Conservation (phyloP, 768 basidiomycete genomes). For the Amanita subjunquillea region DNA sequence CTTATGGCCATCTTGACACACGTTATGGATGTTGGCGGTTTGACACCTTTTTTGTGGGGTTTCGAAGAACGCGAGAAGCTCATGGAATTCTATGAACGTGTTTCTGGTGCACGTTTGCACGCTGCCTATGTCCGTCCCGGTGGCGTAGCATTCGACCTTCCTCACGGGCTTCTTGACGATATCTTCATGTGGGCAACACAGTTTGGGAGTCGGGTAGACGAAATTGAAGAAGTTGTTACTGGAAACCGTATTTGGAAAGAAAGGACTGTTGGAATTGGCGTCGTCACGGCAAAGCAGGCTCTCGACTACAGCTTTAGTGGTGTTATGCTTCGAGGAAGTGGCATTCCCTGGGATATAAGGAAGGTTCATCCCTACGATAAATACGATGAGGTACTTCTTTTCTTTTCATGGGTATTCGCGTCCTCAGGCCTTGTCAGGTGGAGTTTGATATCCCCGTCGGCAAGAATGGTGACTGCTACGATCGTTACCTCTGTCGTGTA, state of each 20-base stretch:
- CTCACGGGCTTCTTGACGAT: constrained; percentile 96
- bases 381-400: constrained; percentile 67
- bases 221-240: constrained; percentile 96
- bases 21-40: constrained; percentile 94
- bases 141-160: constrained; percentile 95
- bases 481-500: constrained; percentile 94
- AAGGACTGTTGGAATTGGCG: constrained; percentile 82
- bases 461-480: constrained; percentile 95
- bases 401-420: neutral
- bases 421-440: constrained; percentile 38
- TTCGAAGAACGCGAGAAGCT: constrained; percentile 99
- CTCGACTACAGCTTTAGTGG: constrained; percentile 90
- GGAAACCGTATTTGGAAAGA: constrained; percentile 99
- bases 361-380: constrained; percentile 93
- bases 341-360: constrained; percentile 89
- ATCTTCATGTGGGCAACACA: constrained; percentile 98
- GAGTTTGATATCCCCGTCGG: constrained; percentile 98
- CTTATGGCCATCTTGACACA: constrained; percentile 96
- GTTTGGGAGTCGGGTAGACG: constrained; percentile 82
- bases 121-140: constrained; percentile 97
- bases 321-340: constrained; percentile 93
- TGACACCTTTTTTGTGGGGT: constrained; percentile 98
- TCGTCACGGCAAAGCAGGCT: constrained; percentile 87
- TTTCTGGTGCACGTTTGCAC: constrained; percentile 94
- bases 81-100: constrained; percentile 99